phyloP scores from a whole-genome alignment of 345 rosid genomes.

The Citrus sinensis region DNA sequence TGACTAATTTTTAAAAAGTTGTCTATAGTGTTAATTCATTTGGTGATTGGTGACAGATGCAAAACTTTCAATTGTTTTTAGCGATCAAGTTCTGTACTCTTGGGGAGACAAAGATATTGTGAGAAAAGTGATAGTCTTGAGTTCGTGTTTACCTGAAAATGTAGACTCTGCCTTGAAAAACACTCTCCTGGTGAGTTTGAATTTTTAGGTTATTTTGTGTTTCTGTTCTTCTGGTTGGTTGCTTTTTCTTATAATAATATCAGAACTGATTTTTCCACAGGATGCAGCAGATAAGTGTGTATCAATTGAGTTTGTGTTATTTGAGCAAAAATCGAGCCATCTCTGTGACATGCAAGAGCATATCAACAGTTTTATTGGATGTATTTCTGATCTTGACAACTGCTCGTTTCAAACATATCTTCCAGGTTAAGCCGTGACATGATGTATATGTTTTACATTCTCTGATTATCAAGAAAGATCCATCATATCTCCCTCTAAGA shows the following conservation, averaged over 20 bases:
- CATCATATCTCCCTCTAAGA: not conserved
- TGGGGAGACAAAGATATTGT: slow-evolving; percentile 72
- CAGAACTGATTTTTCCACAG: slow-evolving; percentile 30
- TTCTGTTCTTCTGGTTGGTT: not conserved
- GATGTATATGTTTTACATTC: not conserved
- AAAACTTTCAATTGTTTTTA: slow-evolving; percentile 57
- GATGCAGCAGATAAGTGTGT: slow-evolving; percentile 82
- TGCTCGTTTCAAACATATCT: slow-evolving; percentile 61
- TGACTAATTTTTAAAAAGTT: not conserved
- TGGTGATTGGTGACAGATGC: slow-evolving; percentile 34
- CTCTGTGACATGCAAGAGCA: slow-evolving; percentile 48
- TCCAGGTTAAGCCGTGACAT: slow-evolving; percentile 43
- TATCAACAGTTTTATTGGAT: slow-evolving; percentile 41
- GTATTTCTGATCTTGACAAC: slow-evolving; percentile 83
- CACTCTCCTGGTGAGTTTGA: slow-evolving; percentile 57
- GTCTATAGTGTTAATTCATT: not conserved
- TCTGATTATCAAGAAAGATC: not conserved
- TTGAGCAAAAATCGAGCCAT: slow-evolving; percentile 53
- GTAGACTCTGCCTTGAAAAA: slow-evolving; percentile 36
- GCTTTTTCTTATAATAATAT: not conserved
- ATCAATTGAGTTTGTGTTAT: slow-evolving; percentile 63
- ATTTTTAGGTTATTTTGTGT: not conserved
- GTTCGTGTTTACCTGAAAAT: slow-evolving; percentile 50
- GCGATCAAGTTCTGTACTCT: slow-evolving; percentile 58
- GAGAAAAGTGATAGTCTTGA: slow-evolving; percentile 66